phyloP scores from a whole-genome alignment of 129 eudicot species.

The Flaveria brownii region DNA sequence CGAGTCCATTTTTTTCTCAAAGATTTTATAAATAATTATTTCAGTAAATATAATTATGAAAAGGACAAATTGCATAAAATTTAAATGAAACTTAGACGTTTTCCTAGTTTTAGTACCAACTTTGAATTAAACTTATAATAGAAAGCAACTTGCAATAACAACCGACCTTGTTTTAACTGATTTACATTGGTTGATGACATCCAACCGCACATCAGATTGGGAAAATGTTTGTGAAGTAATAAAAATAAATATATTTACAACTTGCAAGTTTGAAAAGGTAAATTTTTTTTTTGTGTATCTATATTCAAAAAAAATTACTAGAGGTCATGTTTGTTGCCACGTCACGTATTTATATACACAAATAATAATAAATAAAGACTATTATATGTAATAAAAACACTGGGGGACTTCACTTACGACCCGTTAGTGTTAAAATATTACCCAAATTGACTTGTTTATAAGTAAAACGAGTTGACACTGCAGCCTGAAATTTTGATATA shows the following conservation, averaged over 20 bases:
- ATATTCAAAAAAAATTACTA: not conserved
- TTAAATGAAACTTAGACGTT: not conserved
- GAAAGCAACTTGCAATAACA: too few species aligned
- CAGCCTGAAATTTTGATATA: not conserved
- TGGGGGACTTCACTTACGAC: not conserved
- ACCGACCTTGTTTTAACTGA: not conserved
- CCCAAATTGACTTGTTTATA: not conserved
- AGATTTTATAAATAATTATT: not conserved
- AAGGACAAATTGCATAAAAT: not conserved
- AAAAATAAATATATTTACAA: not conserved
- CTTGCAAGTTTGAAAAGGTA: not conserved
- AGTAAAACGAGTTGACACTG: constrained; percentile 8
- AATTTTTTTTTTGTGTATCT: not conserved
- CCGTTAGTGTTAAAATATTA: not conserved
- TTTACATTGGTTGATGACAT: too few species aligned
- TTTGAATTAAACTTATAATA: too few species aligned
- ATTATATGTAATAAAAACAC: not conserved
- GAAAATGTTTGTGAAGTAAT: too few species aligned
- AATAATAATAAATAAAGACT: not conserved
- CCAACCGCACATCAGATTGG: not conserved
- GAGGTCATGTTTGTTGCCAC: not conserved
- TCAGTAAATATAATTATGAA: not conserved
- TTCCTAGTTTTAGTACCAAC: not conserved
- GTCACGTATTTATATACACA: not conserved
- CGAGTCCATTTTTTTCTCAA: not conserved